phyloP scores from a whole-genome alignment of 192 early-diverging fungal genomes.

The Chytriomyces confervae region DNA sequence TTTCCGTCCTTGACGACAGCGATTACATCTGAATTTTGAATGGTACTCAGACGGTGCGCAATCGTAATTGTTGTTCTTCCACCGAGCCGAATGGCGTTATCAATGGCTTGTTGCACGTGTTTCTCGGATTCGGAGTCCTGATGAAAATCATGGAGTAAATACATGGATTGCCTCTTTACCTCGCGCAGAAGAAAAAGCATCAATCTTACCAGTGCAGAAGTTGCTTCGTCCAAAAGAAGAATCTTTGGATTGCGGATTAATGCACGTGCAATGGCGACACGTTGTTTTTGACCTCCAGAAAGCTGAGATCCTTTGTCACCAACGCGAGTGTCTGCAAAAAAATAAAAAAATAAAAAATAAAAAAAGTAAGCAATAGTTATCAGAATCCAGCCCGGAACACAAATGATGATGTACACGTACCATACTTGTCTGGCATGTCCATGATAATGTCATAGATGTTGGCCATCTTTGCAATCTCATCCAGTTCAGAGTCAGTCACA shows the following conservation, averaged over 20 bases:
- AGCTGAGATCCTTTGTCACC: constrained; percentile 49
- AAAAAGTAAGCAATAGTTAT: background rate
- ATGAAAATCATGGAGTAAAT: too few species aligned
- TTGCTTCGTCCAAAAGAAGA: constrained; percentile 55
- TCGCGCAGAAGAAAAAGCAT: too few species aligned
- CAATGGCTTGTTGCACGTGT: constrained; percentile 69
- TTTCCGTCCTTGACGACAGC: constrained; percentile 55
- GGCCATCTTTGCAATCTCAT: constrained; percentile 71
- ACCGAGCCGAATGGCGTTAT: constrained; percentile 57
- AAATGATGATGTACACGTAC: constrained; percentile 21
- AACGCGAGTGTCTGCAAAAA: constrained; percentile 59
- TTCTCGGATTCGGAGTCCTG: constrained; percentile 66
- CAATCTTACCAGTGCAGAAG: constrained; percentile 47
- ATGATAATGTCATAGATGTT: constrained; percentile 72
- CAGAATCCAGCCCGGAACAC: constrained; percentile 39
- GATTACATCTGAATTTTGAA: constrained; percentile 71
- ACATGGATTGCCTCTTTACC: too few species aligned
- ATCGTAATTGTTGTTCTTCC: constrained; percentile 78
- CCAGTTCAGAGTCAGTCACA: constrained; percentile 62
- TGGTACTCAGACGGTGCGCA: constrained; percentile 72
- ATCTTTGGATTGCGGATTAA: constrained; percentile 58
- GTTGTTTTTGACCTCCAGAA: constrained; percentile 52
- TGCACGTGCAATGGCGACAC: constrained; percentile 56
- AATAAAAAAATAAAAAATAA: background rate
- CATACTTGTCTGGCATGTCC: constrained; percentile 75